phyloP scores from a whole-genome alignment of 2,329 filamentous ascomycete genomes.

The Plectosphaerella cucumerina region DNA sequence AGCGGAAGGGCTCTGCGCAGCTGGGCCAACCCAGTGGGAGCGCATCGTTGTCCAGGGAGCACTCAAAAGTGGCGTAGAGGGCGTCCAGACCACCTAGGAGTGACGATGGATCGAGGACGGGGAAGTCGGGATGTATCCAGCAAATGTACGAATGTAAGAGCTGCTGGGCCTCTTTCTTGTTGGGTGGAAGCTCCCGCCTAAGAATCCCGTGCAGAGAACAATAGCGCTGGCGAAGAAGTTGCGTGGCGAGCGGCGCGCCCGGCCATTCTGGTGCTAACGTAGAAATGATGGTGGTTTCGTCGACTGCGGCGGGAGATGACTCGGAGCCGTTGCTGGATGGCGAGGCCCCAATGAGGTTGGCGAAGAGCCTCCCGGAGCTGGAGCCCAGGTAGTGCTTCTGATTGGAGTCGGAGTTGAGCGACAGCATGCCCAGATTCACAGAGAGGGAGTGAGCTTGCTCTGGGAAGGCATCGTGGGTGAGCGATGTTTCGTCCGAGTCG shows the following conservation, averaged over 20 bases:
- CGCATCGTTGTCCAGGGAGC: slow-evolving; percentile 7
- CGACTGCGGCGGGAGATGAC: slow-evolving; percentile 1
- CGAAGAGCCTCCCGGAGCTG: slow-evolving; percentile 29
- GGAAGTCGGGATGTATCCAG: slow-evolving; percentile 17
- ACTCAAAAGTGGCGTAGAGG: slow-evolving; percentile 12
- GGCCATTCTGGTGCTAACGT: slow-evolving; percentile 5
- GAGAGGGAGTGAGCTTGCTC: slow-evolving; percentile 39
- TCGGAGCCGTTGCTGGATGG: slow-evolving; percentile 9
- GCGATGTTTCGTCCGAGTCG: slow-evolving; percentile 16
- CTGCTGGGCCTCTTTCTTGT: slow-evolving; percentile 13
- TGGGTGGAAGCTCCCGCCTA: slow-evolving; percentile 14
- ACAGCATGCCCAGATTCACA: slow-evolving; percentile 29
- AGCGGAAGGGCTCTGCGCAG: slow-evolving; percentile 11
- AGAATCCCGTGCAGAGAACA: slow-evolving; percentile 4
- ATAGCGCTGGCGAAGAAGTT: slow-evolving; percentile 11
- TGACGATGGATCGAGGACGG: slow-evolving; percentile 14
- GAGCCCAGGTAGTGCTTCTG: slow-evolving; percentile 32
- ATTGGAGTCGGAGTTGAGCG: slow-evolving; percentile 30
- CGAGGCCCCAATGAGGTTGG: slow-evolving; percentile 18
- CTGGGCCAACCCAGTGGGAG: slow-evolving; percentile 15
- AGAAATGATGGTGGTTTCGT: neutral
- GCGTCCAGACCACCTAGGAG: slow-evolving; percentile 15
- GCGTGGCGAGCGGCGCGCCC: neutral
- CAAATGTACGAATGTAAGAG: slow-evolving; percentile 16
- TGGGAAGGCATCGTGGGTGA: slow-evolving; percentile 45